These are phyloP conservation scores for Rutstroemia sp. DNA, from an alignment of 2,329 filamentous ascomycete species.

Conservation along the genomic window DNA sequence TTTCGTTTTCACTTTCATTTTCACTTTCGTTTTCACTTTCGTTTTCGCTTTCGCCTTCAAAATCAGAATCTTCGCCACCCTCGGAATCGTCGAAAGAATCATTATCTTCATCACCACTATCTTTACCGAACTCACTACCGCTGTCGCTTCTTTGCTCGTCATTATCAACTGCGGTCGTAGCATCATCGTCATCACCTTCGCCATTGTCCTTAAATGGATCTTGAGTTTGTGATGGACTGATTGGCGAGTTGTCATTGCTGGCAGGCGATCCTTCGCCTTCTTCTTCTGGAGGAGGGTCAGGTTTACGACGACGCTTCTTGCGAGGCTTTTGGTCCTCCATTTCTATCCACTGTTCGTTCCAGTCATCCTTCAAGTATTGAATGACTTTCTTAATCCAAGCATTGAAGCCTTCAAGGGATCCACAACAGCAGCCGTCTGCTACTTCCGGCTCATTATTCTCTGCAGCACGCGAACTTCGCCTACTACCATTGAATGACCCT, in stretches of 20 bases:
- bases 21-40: background rate
- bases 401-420: background rate
- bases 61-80: background rate
- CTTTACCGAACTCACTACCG: background rate
- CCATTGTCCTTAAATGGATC: background rate
- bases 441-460: background rate
- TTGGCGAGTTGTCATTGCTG: background rate
- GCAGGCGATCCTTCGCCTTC: background rate
- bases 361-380: background rate
- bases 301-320: background rate
- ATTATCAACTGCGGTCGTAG: background rate
- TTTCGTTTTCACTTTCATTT: background rate
- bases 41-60: background rate
- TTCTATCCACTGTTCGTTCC: constrained; percentile 1
- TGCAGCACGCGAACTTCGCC: background rate
- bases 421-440: background rate
- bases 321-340: background rate
- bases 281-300: background rate
- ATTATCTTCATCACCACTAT: background rate
- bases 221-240: background rate
- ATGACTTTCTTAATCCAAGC: background rate
- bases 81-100: background rate
- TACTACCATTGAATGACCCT: background rate
- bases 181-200: background rate
- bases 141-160: background rate